Conservation (phyloP, 768 basidiomycete genomes). For the Paxillus ammoniavirescens region DNA sequence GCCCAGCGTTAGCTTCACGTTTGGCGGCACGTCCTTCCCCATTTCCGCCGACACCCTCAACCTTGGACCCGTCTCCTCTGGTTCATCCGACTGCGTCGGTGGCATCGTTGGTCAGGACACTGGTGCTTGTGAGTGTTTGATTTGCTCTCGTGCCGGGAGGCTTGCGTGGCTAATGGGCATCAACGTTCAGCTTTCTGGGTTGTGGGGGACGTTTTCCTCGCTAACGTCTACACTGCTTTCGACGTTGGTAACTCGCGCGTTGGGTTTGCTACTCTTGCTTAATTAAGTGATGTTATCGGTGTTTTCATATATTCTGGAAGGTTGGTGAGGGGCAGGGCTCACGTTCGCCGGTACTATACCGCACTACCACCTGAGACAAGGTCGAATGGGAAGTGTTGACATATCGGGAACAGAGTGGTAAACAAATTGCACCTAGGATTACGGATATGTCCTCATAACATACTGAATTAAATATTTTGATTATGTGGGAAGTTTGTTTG, state of each 20-base stretch:
- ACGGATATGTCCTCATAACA: too few species aligned
- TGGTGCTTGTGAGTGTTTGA: slow-evolving; percentile 5
- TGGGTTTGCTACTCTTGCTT: slow-evolving; percentile 33
- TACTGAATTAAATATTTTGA: too few species aligned
- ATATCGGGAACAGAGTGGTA: too few species aligned
- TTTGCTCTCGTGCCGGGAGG: background rate
- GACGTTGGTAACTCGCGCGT: slow-evolving; percentile 35
- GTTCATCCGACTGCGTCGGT: slow-evolving; percentile 30
- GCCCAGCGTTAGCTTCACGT: slow-evolving; percentile 32
- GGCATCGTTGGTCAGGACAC: slow-evolving; percentile 20
- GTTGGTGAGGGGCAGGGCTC: too few species aligned
- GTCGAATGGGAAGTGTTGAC: too few species aligned
- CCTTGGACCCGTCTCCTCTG: slow-evolving; percentile 29
- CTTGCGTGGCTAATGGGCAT: background rate
- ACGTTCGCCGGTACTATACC: too few species aligned
- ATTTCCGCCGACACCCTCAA: slow-evolving; percentile 34
- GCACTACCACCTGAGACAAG: too few species aligned
- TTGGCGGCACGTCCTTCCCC: slow-evolving; percentile 35
- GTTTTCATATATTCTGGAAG: too few species aligned
- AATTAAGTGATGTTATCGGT: background rate
- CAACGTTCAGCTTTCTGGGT: slow-evolving; percentile 25
- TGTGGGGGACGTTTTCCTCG: slow-evolving; percentile 39
- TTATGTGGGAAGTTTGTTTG: too few species aligned
- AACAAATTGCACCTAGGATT: too few species aligned
- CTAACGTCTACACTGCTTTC: slow-evolving; percentile 42